Percentiles rank a stretch among this genome's conserved stretches.
Evolutionary conservation across 2,329 filamentous ascomycete genomes (phyloP).

Genomic region (Metarhizium rileyi): DNA sequence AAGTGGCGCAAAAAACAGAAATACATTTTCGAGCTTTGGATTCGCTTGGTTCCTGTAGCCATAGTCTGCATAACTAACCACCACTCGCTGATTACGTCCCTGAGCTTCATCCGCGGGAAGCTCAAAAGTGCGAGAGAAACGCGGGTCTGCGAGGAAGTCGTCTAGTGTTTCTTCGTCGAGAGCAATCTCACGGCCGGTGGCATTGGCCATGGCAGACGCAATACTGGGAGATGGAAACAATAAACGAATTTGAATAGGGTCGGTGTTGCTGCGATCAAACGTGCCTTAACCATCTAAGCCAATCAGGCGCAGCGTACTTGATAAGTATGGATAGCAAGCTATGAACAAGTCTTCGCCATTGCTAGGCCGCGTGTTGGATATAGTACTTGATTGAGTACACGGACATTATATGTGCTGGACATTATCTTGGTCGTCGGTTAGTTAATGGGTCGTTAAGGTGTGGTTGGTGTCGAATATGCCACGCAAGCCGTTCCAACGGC

Average conservation of each 20-base stretch:
- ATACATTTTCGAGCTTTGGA: constrained; percentile 16
- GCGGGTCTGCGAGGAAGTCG: constrained; percentile 8
- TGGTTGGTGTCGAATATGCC: too few relatives aligned
- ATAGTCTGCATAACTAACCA: constrained; percentile 15
- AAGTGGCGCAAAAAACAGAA: constrained; percentile 20
- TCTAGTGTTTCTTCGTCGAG: not conserved
- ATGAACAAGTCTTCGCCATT: not conserved
- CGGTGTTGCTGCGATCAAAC: not conserved
- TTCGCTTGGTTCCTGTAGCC: constrained; percentile 19
- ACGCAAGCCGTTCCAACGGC: too few relatives aligned
- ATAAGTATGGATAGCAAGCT: too few relatives aligned
- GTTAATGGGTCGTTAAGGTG: too few relatives aligned
- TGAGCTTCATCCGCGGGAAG: constrained; percentile 10
- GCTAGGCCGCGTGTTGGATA: too few relatives aligned
- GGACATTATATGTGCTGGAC: too few relatives aligned
- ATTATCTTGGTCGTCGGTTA: too few relatives aligned
- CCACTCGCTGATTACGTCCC: constrained; percentile 6
- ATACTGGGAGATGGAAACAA: not conserved
- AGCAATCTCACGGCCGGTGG: not conserved
- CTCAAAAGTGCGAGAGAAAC: constrained; percentile 15
- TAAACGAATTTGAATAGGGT: not conserved
- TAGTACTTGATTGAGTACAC: too few relatives aligned
- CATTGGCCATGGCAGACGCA: not conserved
- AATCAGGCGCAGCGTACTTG: too few relatives aligned
- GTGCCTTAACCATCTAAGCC: too few relatives aligned